Percentiles rank a stretch among this genome's conserved stretches.
phyloP scores from a whole-genome alignment of 257 asterid species.

The Solanum chiquidenum region DNA sequence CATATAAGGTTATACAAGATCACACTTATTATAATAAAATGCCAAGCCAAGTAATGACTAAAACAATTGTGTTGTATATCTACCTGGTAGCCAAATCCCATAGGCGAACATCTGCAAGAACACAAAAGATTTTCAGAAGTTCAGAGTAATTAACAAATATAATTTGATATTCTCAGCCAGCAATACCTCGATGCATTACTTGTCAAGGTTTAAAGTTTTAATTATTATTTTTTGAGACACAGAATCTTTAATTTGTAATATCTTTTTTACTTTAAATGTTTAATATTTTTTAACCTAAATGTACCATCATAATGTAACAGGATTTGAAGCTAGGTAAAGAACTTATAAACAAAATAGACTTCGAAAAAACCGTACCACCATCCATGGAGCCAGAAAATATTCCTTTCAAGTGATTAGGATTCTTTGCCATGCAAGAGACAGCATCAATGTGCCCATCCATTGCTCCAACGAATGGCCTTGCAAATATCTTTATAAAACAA shows the following conservation, averaged over 20 bases:
- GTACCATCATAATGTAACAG: neutral
- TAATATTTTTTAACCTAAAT: neutral
- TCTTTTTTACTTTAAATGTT: neutral
- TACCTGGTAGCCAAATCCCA: conserved; percentile 96
- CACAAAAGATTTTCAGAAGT: neutral
- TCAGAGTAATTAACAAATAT: neutral
- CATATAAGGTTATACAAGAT: neutral
- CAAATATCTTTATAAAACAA: conserved; percentile 44
- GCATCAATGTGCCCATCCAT: conserved; percentile 96
- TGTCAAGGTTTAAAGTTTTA: neutral
- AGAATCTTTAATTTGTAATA: neutral
- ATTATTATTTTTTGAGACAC: no score
- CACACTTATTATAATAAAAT: neutral
- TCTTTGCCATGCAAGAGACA: conserved; percentile 80
- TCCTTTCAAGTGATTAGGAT: conserved; percentile 70
- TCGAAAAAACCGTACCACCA: conserved; percentile 46
- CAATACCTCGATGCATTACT: neutral
- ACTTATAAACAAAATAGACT: neutral
- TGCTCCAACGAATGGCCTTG: conserved; percentile 82
- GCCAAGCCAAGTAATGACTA: neutral
- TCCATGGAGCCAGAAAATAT: conserved; percentile 93
- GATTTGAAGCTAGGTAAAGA: neutral
- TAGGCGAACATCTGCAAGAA: conserved; percentile 76
- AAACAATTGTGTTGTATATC: neutral
- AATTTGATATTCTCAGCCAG: neutral